Base-by-base conservation (phyloP, 2,329 filamentous ascomycete genomes). In the Xylariaceae sp. region DNA sequence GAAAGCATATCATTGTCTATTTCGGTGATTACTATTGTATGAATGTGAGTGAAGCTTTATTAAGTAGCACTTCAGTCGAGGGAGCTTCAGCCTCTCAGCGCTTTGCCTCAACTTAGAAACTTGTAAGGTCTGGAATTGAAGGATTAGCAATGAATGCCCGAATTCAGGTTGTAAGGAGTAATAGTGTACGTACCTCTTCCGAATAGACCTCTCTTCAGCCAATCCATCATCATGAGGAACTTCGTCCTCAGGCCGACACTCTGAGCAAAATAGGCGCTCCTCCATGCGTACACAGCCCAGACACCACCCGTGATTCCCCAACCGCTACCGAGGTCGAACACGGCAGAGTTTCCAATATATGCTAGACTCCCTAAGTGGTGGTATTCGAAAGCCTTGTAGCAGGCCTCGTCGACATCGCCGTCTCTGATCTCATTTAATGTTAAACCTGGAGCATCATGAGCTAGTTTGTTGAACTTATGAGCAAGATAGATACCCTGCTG, bases 241-340 rank as follows among this genome's bases (percentile, higher is more conserved):
- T 92, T 83, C 22, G 94, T 99, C 62, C 94, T 79, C 55, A 97
- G 80, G 71, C 92, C 96, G 45, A 99, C 94, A 67, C 90, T 96
- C 77, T 99, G 90, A 12, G 94, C 91, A 75, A 99, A 99, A 73
- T 99, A 99, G 13, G 96, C 87, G 60, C 89, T 92, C 58, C 94
- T 79, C 94, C 94, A 99, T 32, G 96, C 83, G 70, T 99, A 99
- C 46, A 97, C 92, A 0, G 92, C 94, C 79, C 95, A 80, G 43
- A 99, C 72, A 0, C 94, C 94, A 47, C 94, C 94, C 1, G 84
- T 84, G 53, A 94, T 74, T 63, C 80, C 92, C 76, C 87, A 80
- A 0, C 90, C 92, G 41, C 86, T 82, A 7, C 83, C 83, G 50
- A 94, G 83, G 68, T 99, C 94, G 65, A 99, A 99, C 39, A 99